phyloP scores from a whole-genome alignment of 208 protist species.

The Trypanosoma conorhini region DNA sequence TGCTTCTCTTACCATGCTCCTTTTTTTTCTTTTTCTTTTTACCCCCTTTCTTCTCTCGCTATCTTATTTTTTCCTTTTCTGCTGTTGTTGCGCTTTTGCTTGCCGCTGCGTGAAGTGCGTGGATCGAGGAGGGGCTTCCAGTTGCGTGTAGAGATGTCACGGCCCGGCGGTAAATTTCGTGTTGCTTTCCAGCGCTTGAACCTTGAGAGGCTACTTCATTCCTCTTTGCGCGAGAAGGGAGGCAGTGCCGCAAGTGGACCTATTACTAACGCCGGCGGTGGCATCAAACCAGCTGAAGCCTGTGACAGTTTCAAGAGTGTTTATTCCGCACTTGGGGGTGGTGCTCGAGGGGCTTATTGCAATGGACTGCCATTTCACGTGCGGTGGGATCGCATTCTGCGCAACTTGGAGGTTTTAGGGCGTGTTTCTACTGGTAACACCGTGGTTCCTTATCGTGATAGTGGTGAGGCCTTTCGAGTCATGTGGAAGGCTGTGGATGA shows the following conservation, averaged over 20 bases:
- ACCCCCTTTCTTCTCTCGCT: conserved; percentile 7
- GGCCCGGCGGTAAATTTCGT: conserved; percentile 12
- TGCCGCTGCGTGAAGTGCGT: not conserved
- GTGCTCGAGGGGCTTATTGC: conserved; percentile 14
- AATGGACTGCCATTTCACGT: conserved; percentile 60
- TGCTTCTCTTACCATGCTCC: not conserved
- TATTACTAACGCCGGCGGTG: not conserved
- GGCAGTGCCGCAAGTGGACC: not conserved
- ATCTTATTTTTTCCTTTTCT: conserved; percentile 8
- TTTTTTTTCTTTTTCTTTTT: conserved; percentile 15
- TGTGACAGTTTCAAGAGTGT: conserved; percentile 3
- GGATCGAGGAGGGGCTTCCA: no score
- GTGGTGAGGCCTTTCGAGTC: conserved; percentile 65
- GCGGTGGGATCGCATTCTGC: conserved; percentile 73
- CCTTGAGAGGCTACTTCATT: not conserved
- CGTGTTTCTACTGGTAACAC: conserved; percentile 60
- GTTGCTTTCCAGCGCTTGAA: conserved; percentile 12
- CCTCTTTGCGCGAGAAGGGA: not conserved
- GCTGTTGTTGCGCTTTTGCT: conserved; percentile 15
- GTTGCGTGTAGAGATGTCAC: not conserved
- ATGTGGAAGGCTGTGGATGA: conserved; percentile 91
- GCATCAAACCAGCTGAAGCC: not conserved
- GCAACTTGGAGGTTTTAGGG: conserved; percentile 62
- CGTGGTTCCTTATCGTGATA: conserved; percentile 72
- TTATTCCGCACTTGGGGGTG: not conserved